Evolutionary conservation across 129 eudicot species (phyloP), one percentile per base, ranked within the genome.

Genomic region (Centella asiatica): DNA sequence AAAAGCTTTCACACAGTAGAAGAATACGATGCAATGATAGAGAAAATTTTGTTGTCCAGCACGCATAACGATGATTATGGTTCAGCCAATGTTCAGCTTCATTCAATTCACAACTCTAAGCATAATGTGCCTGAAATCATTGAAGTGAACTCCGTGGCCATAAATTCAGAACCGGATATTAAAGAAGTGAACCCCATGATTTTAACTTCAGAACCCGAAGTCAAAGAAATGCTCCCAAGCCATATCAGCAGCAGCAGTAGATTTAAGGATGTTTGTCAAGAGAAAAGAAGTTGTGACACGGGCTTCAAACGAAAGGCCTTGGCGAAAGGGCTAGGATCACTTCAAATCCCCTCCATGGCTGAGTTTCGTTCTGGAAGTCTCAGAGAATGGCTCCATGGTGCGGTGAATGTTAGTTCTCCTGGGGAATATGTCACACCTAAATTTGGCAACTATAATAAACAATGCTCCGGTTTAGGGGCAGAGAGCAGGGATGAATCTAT

Each of bases 1-100:
- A 60, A 70, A 67, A 74, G 78, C 45, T 74, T 74, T 50, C 78
- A 74, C 65, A 74, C 78, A 6, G 78, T 74, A 23, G 78, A 74
- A 61, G 78, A 74, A 29, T 74, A 74, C 17, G 78, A 74, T 17
- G 66, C 74, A 5, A 39, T 74, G 74, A 31, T 74, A 4, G 65
- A 74, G 44, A 67, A 54, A 13, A 61, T 74, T 44, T 32, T 31
- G 69, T 20, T 59, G 3, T 54, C 60, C 12, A 5, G 28, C 0
- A 22, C 8, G 4, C 44, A 56, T 19, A 34, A 34, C 12, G 45
- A 34, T 58, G 63, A 58, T 33, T 8, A 32, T 56, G 42, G 32
- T 56, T 22, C 42, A 37, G 42, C 42, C 42, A 7, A 37, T 37
- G 12, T n/a, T n/a, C n/a, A n/a, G n/a, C n/a, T n/a, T n/a, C n/a